Base-by-base conservation (phyloP, 176 grass and related monocot species). In the Saccharum spontaneum region DNA sequence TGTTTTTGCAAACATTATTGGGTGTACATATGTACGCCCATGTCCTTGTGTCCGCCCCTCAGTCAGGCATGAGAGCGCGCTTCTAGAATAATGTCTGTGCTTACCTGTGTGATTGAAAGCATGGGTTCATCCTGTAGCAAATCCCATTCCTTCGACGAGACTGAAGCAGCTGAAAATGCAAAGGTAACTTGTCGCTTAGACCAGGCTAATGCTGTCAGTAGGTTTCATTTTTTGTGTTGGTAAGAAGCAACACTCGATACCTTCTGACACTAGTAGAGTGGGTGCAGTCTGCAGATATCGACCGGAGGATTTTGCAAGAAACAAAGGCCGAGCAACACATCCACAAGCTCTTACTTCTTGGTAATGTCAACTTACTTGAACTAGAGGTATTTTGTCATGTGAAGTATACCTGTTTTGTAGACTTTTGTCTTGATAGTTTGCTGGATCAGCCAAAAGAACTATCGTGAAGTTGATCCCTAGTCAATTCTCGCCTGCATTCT, bases 111-210 rank as follows among this genome's bases (percentile, higher is more conserved):
- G 63, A 79, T 90, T 78, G 86, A 92, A 89, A 95, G 71, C 81
- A 98, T 98, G 93, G 97, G 97, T 36, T 95, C 91, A 72, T 98
- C 88, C 76, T 98, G 97, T 71, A 98, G 97, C 85, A 92, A 88
- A 92, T 46, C 88, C 49, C 91, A 98, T 88, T 88, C 91, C 11
- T 66, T 91, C 68, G 89, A 92, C 57, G 91, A 98, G 81, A 71
- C 82, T 48, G 88, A 95, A 75, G 82, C 91, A 36, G 78, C 89
- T 76, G 93, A 90, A 78, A 98, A 95, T 85, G 65, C 75, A 79
- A 87, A 86, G 86, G 96, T 98, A 87, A 76, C 60, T 31, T 67
- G 18, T 37, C 37, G 8, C 22, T 22, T 60, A 31, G 26, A 67
- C 70, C 45, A 52, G 57, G 16, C 52, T 46, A 62, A 65, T 66